A percentile compares a stretch with the other conserved stretches of the same genome.
Evolutionary conservation across 805 yeast species (phyloP).

Genomic region (Starmerella stigmatis): DNA sequence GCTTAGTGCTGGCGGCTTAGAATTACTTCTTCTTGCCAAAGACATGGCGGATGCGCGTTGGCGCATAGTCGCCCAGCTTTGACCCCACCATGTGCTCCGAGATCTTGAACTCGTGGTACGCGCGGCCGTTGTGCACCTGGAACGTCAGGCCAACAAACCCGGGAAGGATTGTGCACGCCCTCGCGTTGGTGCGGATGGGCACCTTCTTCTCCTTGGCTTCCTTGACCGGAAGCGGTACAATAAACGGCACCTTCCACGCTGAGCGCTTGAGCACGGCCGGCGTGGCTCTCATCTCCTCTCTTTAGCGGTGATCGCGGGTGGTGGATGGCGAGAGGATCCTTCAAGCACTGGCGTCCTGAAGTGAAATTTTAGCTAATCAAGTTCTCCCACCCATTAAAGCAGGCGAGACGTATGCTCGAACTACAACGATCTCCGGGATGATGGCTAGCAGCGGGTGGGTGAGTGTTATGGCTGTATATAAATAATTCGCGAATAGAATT

Average conservation of each 20-base stretch:
- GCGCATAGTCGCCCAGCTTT: slow-evolving; percentile 90
- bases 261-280: slow-evolving; percentile 32
- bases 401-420: no score
- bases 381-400: no score
- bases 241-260: slow-evolving; percentile 62
- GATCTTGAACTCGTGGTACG: slow-evolving; percentile 76
- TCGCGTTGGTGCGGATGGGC: slow-evolving; percentile 91
- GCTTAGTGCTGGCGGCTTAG: no score
- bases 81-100: slow-evolving; percentile 95
- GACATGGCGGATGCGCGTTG: slow-evolving; percentile 79
- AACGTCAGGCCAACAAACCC: slow-evolving; percentile 90
- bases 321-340: background rate
- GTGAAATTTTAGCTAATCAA: slow-evolving; percentile 11
- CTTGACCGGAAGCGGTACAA: slow-evolving; percentile 88
- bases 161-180: slow-evolving; percentile 89
- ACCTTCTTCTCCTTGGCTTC: slow-evolving; percentile 70
- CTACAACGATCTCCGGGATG: no score
- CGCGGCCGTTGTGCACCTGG: slow-evolving; percentile 93
- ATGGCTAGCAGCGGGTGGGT: no score
- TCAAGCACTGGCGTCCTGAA: background rate
- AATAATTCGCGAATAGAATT: no score
- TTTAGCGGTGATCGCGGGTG: background rate
- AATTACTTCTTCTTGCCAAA: slow-evolving; percentile 43
- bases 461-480: no score
- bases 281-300: slow-evolving; percentile 31